phyloP scores from a whole-genome alignment of 495 filamentous ascomycete genomes.

The Neurospora sp. region DNA sequence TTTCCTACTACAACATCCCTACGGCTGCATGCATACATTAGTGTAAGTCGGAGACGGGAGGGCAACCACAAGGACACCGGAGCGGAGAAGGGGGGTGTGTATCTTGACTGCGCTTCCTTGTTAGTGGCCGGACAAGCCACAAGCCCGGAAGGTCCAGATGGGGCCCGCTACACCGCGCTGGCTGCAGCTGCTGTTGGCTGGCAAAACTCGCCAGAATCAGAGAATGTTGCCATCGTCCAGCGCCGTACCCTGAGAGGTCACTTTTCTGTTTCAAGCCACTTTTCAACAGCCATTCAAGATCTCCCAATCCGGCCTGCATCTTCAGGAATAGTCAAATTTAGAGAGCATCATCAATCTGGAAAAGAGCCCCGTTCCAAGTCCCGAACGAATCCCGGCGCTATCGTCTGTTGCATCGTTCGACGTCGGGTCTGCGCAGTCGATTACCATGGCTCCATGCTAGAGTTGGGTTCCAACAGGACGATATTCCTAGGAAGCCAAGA shows the following conservation, averaged over 20 bases:
- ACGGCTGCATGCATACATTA: not conserved
- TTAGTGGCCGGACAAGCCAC: constrained; percentile 5
- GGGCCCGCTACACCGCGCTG: constrained; percentile 1
- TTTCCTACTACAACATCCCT: constrained; percentile 1
- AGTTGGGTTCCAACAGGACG: not conserved
- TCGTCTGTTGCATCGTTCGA: not conserved
- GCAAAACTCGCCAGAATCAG: constrained; percentile 2
- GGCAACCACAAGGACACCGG: not conserved
- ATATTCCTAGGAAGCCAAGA: not conserved
- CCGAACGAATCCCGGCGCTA: not conserved
- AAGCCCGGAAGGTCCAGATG: constrained; percentile 5
- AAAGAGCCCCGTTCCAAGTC: not conserved
- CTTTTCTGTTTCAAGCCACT: not conserved
- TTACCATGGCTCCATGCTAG: not conserved
- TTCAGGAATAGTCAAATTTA: not conserved
- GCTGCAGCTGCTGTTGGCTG: constrained; percentile 3
- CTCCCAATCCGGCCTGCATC: not conserved
- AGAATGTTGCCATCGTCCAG: constrained; percentile 11
- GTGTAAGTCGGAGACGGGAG: not conserved
- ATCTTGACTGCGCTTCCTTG: constrained; percentile 4
- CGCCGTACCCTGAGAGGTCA: not conserved
- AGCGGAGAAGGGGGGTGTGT: not conserved
- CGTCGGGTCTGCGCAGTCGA: not conserved
- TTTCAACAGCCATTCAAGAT: not conserved
- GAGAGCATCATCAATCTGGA: not conserved